Conservation (phyloP, 2,329 filamentous ascomycete species). For the Didymellaceae sp. region DNA sequence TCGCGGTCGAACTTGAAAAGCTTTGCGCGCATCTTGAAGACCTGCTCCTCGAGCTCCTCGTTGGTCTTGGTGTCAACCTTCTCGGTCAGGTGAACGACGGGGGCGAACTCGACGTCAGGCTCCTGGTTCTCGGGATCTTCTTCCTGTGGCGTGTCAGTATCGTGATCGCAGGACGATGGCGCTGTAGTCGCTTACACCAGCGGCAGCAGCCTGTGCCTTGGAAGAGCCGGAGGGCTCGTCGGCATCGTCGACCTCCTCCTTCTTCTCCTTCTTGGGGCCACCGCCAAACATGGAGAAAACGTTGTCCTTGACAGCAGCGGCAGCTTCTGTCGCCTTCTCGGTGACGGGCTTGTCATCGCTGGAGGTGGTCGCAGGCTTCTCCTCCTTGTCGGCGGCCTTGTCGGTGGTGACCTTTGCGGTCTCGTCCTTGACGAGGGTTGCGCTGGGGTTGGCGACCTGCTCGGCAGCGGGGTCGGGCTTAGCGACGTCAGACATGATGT, state of each 20-base stretch:
- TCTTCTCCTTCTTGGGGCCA: constrained; percentile 95
- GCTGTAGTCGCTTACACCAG: constrained; percentile 56
- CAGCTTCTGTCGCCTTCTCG: constrained; percentile 49
- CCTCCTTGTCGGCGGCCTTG: constrained; percentile 38
- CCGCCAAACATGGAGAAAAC: constrained; percentile 99
- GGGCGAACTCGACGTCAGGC: constrained; percentile 95
- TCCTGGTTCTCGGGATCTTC: constrained; percentile 87
- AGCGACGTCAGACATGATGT: constrained; percentile 47
- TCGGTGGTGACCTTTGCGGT: constrained; percentile 54
- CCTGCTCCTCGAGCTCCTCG: constrained; percentile 96
- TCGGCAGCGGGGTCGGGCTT: constrained; percentile 52
- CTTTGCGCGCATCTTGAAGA: constrained; percentile 99
- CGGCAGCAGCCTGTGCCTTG: constrained; percentile 55
- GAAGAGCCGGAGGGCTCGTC: constrained; percentile 87
- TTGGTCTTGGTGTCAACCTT: constrained; percentile 98
- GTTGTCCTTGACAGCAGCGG: constrained; percentile 56
- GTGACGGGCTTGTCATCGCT: constrained; percentile 60
- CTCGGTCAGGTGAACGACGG: constrained; percentile 93
- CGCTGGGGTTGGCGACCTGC: constrained; percentile 47
- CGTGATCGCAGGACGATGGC: no score
- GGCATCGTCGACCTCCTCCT: constrained; percentile 72
- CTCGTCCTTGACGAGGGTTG: constrained; percentile 52
- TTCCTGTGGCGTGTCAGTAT: constrained; percentile 55
- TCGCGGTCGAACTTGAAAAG: constrained; percentile 98
- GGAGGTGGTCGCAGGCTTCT: constrained; percentile 23